Conservation (phyloP, 2,329 filamentous ascomycete genomes). For the Madurella fahalii region DNA sequence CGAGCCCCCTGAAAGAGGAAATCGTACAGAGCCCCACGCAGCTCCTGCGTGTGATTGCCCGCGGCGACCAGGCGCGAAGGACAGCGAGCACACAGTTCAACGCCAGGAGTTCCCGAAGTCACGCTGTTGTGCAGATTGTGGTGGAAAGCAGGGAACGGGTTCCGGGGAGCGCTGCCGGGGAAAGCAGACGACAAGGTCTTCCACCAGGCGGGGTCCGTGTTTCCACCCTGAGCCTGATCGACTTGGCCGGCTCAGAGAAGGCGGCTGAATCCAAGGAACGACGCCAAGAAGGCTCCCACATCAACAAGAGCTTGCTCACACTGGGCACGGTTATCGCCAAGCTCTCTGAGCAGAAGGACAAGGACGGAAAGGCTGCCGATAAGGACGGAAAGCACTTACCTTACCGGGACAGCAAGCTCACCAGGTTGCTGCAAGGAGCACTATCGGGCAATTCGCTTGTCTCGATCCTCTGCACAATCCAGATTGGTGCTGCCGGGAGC, state of each 20-base stretch:
- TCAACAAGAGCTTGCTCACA: conserved; percentile 96
- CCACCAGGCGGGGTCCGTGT: conserved; percentile 87
- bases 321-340: conserved; percentile 92
- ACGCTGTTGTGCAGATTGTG: conserved; percentile 97
- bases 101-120: conserved; percentile 90
- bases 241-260: conserved; percentile 92
- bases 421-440: conserved; percentile 84
- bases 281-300: conserved; percentile 90
- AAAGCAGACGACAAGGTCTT: conserved; percentile 65
- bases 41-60: conserved; percentile 86
- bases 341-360: conserved; percentile 85
- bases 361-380: conserved; percentile 65
- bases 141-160: conserved; percentile 91
- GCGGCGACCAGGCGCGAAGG: conserved; percentile 84
- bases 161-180: conserved; percentile 49
- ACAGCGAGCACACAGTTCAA: conserved; percentile 98
- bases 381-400: conserved; percentile 90
- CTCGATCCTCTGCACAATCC: conserved; percentile 95
- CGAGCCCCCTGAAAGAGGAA: conserved; percentile 92
- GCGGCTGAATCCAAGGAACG: conserved; percentile 94
- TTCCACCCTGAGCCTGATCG: conserved; percentile 90
- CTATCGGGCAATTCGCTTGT: conserved; percentile 91
- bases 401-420: conserved; percentile 96
- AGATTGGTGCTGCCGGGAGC: conserved; percentile 74
- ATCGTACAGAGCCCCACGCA: conserved; percentile 98